Percentiles rank a stretch among this genome's conserved stretches.
phyloP scores from a whole-genome alignment of 148 eudicot species.

The Vaccinium corymbosum region DNA sequence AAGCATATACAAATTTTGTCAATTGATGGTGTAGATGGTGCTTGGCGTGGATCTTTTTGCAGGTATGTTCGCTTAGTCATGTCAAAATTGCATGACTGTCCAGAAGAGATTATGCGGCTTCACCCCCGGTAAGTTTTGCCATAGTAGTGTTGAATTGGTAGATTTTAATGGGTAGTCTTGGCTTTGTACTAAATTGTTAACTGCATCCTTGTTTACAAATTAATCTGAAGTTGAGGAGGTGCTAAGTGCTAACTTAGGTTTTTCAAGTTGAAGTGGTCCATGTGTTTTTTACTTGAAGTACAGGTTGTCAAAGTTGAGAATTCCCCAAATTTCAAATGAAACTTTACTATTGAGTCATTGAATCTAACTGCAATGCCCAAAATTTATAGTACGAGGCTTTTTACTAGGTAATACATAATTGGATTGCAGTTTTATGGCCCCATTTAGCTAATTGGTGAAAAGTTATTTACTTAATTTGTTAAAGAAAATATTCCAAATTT shows the following conservation, averaged over 20 bases:
- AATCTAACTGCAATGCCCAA: not conserved
- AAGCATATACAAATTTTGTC: not conserved
- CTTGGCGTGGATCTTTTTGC: constrained; percentile 25
- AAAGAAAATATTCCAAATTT: not conserved
- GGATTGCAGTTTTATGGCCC: not conserved
- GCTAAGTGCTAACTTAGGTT: not conserved
- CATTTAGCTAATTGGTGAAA: not conserved
- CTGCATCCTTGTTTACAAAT: not conserved
- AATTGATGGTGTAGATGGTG: not conserved
- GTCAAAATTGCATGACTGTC: constrained; percentile 57
- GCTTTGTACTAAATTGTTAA: not conserved
- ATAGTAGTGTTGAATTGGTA: not conserved
- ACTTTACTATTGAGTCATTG: not conserved
- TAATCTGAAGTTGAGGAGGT: not conserved
- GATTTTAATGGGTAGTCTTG: not conserved
- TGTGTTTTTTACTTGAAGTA: not conserved
- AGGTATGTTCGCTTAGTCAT: constrained; percentile 88
- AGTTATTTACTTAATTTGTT: not conserved
- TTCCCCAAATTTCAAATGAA: not conserved
- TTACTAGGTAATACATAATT: not conserved
- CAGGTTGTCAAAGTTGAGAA: not conserved
- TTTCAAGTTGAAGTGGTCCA: not conserved
- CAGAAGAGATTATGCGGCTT: constrained; percentile 51
- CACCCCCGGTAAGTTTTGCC: constrained; percentile 68
- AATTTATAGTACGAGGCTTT: not conserved